Evolutionary conservation across 1,284 basidiomycete species (phyloP), one percentile per base, ranked within the genome.

Genomic region (Porogramme epimiltina): DNA sequence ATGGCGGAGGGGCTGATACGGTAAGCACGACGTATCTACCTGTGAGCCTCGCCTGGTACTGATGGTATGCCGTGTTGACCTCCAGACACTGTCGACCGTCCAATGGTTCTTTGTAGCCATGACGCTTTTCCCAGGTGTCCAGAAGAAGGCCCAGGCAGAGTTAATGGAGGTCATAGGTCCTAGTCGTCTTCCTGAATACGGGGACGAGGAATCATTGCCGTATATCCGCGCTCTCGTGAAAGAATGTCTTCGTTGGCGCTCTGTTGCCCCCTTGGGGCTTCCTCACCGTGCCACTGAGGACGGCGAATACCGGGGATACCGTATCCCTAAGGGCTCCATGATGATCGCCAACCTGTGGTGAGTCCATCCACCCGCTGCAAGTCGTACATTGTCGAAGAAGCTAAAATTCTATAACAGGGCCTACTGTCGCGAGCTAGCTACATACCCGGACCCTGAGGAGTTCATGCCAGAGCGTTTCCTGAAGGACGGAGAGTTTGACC

Each of bases 161-260:
- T 48, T 68, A n/a, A 60, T 62, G 19, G 42, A 34, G 0, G 55
- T 62, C n/a, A 23, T 65, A 3, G 56, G 59, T 23, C 31, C 39
- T 16, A 56, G 54, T 0, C 53, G 62, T 8, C 49, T 66, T 1
- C 66, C 64, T 4, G 55, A 45, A 9, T 54, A 64, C 13, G 51
- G 52, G 8, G 65, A 67, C 41, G 51, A 54, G 4, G 34, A 41
- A 6, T 42, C 44, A 1, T 49, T 67, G 1, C 62, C 60, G 6
- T 67, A 65, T 40, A 49, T 64, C n/a, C 49, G 52, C 18, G 66
- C 67, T 4, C 33, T 66, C 4, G 41, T 58, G 22, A 62, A 63
- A 47, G 67, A 67, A 38, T 42, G 61, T 10, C 19, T 62, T 41
- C 51, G 64, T 6, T 66, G 61, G 62, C 26, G 20, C 1, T 34